Conservation (phyloP, 2,329 filamentous ascomycete species). For the Lasiodiplodia hormozganensis region DNA sequence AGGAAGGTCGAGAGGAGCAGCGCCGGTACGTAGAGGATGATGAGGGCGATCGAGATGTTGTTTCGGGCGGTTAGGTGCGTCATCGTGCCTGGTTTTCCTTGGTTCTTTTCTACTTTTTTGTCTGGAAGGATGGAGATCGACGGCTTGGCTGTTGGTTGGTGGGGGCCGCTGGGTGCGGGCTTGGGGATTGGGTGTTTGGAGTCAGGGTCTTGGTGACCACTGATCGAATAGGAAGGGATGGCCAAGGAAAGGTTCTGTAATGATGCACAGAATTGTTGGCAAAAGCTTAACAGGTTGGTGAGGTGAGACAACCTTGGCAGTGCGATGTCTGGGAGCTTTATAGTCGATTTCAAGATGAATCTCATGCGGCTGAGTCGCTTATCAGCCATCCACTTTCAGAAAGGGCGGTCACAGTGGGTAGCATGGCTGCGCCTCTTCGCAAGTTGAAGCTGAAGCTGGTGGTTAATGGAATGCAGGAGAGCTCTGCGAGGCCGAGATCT, state of each 20-base stretch:
- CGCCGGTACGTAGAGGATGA: constrained; percentile 19
- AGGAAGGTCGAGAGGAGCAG: constrained; percentile 17
- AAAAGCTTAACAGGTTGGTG: neutral
- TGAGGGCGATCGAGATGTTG: constrained; percentile 18
- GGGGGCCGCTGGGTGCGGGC: neutral
- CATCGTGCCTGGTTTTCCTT: neutral
- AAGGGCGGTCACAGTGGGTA: neutral
- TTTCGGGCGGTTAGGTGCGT: constrained; percentile 3
- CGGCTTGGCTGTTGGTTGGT: neutral
- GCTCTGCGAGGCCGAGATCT: neutral
- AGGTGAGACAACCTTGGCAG: neutral
- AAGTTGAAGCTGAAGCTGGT: neutral
- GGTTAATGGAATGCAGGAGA: neutral
- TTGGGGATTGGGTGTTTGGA: neutral
- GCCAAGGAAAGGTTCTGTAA: neutral
- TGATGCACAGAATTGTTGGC: constrained; percentile 1
- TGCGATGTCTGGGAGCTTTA: neutral
- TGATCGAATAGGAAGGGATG: neutral
- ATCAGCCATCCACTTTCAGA: neutral
- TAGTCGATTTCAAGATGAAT: neutral
- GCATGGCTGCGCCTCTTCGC: constrained; percentile 4
- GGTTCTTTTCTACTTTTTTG: neutral
- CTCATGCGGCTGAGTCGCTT: neutral
- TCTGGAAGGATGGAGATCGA: neutral
- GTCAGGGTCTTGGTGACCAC: neutral